These are phyloP conservation scores for Quercus glauca DNA, from an alignment of 306 rosid species.

Conservation along the genomic window DNA sequence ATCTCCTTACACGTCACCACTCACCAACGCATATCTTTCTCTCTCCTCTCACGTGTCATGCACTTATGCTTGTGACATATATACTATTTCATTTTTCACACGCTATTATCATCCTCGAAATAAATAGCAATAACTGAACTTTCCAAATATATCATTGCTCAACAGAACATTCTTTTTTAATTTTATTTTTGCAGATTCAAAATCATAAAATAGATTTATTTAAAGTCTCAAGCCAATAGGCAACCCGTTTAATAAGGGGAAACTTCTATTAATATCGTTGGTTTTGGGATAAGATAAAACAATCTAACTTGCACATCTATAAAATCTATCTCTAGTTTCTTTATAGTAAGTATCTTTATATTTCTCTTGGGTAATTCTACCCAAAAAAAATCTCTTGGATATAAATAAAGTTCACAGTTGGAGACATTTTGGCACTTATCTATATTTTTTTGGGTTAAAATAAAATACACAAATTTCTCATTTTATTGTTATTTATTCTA, in stretches of 20 bases:
- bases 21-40: background rate
- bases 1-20: conserved; percentile 6
- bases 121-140: background rate
- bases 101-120: background rate
- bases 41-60: background rate
- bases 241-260: background rate
- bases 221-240: background rate
- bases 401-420: too few species aligned
- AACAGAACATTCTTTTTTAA: background rate
- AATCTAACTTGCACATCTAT: too few species aligned
- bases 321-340: too few species aligned
- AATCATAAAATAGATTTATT: background rate
- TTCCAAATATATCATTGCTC: background rate
- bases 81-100: background rate
- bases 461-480: too few species aligned
- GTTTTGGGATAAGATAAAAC: background rate
- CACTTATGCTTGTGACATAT: background rate
- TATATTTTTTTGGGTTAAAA: too few species aligned
- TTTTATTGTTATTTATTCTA: too few species aligned
- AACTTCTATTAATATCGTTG: background rate
- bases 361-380: too few species aligned
- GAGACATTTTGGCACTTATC: too few species aligned
- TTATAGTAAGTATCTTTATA: too few species aligned
- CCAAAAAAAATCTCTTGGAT: too few species aligned
- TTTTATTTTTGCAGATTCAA: background rate